Evolutionary conservation across 257 asterid genomes (phyloP).

Genomic region (Rubia yunnanensis): DNA sequence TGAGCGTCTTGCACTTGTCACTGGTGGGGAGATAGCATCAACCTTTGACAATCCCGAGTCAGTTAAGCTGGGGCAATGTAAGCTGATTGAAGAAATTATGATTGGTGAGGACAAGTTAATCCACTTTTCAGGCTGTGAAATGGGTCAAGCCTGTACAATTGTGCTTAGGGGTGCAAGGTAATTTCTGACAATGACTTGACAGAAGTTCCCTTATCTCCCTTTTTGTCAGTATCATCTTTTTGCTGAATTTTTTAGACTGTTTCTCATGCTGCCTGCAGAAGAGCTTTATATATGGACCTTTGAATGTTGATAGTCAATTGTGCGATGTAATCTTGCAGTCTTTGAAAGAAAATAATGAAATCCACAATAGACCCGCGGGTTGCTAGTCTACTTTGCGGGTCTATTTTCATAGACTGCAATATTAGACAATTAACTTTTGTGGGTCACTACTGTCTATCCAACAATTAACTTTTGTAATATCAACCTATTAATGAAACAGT

Average conservation of each 20-base stretch:
- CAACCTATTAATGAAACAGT: not conserved
- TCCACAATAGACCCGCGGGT: too few species aligned
- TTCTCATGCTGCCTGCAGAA: not conserved
- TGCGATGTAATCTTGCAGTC: not conserved
- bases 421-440: too few species aligned
- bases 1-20: constrained; percentile 83
- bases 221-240: too few species aligned
- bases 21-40: constrained; percentile 94
- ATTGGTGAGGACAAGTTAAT: constrained; percentile 96
- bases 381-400: too few species aligned
- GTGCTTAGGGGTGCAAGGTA: constrained; percentile 95
- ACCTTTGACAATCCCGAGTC: constrained; percentile 96
- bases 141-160: constrained; percentile 98
- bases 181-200: not conserved
- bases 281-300: not conserved
- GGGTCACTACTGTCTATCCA: too few species aligned
- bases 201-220: not conserved
- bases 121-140: constrained; percentile 91
- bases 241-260: not conserved
- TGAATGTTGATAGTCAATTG: not conserved
- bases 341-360: too few species aligned
- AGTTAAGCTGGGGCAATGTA: constrained; percentile 89
- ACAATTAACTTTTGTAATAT: too few species aligned
- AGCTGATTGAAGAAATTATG: constrained; percentile 93
- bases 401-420: too few species aligned